Conservation (phyloP, 2,329 filamentous ascomycete species). For the Aureobasidium uvarum region DNA sequence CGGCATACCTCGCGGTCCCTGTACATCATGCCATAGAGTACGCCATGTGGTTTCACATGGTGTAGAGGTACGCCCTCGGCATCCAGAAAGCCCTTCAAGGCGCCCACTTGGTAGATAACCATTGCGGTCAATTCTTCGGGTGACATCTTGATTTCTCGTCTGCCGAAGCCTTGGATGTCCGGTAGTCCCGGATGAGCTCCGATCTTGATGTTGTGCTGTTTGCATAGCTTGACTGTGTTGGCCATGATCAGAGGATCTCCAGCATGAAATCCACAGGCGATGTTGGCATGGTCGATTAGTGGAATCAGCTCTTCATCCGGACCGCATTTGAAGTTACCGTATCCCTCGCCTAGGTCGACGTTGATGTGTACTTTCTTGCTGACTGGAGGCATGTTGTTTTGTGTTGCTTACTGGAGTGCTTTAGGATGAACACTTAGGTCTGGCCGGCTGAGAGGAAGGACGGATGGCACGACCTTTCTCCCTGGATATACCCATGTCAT, state of each 20-base stretch:
- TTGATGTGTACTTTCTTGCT: slow-evolving; percentile 55
- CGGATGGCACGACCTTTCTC: background rate
- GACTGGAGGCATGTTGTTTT: slow-evolving; percentile 48
- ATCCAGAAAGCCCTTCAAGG: slow-evolving; percentile 59
- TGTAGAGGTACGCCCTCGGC: slow-evolving; percentile 56
- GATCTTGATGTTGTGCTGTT: slow-evolving; percentile 55
- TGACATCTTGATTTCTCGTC: slow-evolving; percentile 59
- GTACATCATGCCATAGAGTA: slow-evolving; percentile 57
- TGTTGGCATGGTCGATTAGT: slow-evolving; percentile 61
- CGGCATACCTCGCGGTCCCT: slow-evolving; percentile 52
- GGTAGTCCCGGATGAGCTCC: slow-evolving; percentile 65
- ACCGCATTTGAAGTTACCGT: slow-evolving; percentile 53
- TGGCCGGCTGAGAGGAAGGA: background rate
- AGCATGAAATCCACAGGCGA: slow-evolving; percentile 52
- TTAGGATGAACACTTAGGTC: background rate
- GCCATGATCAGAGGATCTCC: slow-evolving; percentile 64
- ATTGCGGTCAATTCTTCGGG: slow-evolving; percentile 58
- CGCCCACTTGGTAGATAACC: slow-evolving; percentile 63
- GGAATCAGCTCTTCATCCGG: slow-evolving; percentile 62
- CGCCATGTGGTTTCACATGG: slow-evolving; percentile 63
- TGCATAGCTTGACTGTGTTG: slow-evolving; percentile 39
- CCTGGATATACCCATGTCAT: background rate
- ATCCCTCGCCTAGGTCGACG: slow-evolving; percentile 55
- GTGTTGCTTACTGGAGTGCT: background rate
- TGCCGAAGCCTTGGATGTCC: slow-evolving; percentile 64